Conservation (phyloP, 371 early-diverging fungal species). For the Entomophthora muscae region DNA sequence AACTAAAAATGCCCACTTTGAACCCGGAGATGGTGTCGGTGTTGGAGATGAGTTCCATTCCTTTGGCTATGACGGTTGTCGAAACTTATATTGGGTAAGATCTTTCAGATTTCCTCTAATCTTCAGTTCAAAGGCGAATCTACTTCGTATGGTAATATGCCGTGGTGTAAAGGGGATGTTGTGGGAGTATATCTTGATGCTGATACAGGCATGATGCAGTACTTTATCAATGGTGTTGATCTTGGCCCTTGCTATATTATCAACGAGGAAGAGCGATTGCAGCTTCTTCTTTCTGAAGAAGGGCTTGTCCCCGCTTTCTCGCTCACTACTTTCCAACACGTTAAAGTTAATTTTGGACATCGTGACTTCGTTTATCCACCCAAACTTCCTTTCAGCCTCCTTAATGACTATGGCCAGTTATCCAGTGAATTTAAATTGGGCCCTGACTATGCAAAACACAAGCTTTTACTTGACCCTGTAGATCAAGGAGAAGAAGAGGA, state of each 20-base stretch:
- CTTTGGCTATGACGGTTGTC: constrained; percentile 47
- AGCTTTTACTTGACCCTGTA: background rate
- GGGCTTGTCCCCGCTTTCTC: background rate
- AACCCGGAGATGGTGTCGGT: constrained; percentile 53
- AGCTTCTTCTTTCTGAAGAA: background rate
- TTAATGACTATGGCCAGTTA: background rate
- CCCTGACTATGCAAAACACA: background rate
- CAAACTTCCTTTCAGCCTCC: background rate
- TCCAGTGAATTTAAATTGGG: background rate
- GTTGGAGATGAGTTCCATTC: constrained; percentile 49
- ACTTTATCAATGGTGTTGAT: background rate
- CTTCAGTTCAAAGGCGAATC: background rate
- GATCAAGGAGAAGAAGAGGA: no score
- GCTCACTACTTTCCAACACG: background rate
- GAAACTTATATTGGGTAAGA: constrained; percentile 35
- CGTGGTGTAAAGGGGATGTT: background rate
- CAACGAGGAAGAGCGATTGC: background rate
- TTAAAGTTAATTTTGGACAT: background rate
- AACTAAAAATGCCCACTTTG: constrained; percentile 22
- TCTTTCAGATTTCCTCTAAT: background rate
- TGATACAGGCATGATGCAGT: background rate
- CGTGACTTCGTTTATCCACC: background rate
- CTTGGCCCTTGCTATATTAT: background rate
- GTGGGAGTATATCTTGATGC: background rate
- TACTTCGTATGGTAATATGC: background rate